Evolutionary conservation across 805 yeast species (phyloP).

Genomic region (Schwanniomyces yamadae): DNA sequence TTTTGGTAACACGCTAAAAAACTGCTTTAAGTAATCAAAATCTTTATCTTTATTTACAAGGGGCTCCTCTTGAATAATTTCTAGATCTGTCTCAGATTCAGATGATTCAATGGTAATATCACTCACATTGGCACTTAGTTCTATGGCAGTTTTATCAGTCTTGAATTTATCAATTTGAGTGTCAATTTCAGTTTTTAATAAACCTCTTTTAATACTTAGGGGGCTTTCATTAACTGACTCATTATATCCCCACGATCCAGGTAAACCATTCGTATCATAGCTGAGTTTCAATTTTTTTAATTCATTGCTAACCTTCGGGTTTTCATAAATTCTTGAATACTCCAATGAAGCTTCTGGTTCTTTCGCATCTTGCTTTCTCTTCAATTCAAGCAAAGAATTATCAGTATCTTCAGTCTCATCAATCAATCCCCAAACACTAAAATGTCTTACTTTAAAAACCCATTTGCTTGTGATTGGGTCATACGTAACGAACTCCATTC

Average conservation of each 20-base stretch:
- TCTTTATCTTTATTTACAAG: constrained; percentile 13
- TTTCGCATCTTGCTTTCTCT: constrained; percentile 31
- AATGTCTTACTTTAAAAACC: constrained; percentile 85
- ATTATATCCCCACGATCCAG: constrained; percentile 36
- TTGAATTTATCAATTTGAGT: constrained; percentile 22
- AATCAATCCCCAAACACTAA: constrained; percentile 90
- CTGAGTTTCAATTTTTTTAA: constrained; percentile 34
- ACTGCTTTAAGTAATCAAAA: constrained; percentile 34
- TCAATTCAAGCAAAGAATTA: constrained; percentile 34
- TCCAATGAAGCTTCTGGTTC: constrained; percentile 44
- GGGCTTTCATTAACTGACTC: constrained; percentile 16
- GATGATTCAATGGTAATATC: constrained; percentile 33
- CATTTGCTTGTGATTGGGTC: constrained; percentile 73
- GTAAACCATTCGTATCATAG: constrained; percentile 29
- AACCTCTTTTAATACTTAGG: constrained; percentile 26
- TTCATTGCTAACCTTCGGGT: constrained; percentile 29
- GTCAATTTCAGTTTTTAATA: constrained; percentile 32
- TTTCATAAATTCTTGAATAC: constrained; percentile 30
- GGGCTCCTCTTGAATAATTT: not conserved
- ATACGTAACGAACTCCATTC: constrained; percentile 78
- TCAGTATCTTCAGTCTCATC: constrained; percentile 47
- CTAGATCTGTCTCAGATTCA: constrained; percentile 13
- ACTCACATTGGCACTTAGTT: constrained; percentile 25
- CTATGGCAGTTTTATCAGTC: constrained; percentile 20
- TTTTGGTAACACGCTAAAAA: constrained; percentile 33